A percentile compares a stretch with the other conserved stretches of the same genome.
Conservation (phyloP, 352 stramenopile species). For the Peronosclerospora sorghi region DNA sequence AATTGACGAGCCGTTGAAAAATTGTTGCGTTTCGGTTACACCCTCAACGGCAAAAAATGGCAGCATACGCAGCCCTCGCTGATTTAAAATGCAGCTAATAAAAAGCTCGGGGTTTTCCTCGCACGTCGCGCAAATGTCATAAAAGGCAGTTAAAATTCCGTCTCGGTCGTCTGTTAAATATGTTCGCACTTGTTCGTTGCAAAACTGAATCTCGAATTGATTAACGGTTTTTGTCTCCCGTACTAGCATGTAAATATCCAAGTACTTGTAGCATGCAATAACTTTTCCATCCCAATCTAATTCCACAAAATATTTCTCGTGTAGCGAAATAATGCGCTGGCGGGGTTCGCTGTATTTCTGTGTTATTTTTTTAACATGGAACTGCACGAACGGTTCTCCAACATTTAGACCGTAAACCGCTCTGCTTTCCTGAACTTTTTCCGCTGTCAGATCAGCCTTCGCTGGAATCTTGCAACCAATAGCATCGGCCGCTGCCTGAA, state of each 20-base stretch:
- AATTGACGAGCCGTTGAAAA: constrained; percentile 76
- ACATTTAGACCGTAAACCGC: constrained; percentile 31
- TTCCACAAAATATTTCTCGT: constrained; percentile 64
- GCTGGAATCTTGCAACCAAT: constrained; percentile 48
- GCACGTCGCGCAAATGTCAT: constrained; percentile 68
- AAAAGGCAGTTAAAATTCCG: constrained; percentile 60
- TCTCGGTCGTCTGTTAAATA: constrained; percentile 63
- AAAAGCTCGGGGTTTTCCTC: constrained; percentile 64
- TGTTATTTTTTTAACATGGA: constrained; percentile 52
- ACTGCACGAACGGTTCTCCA: constrained; percentile 57
- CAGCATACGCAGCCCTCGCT: constrained; percentile 52
- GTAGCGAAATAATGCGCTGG: constrained; percentile 46
- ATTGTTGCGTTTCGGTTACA: constrained; percentile 48
- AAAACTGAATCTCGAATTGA: constrained; percentile 70
- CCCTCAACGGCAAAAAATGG: constrained; percentile 69
- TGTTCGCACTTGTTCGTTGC: constrained; percentile 43
- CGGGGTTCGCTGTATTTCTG: constrained; percentile 44
- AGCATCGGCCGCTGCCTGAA: constrained; percentile 41
- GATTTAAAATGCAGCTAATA: constrained; percentile 57
- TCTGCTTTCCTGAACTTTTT: constrained; percentile 38
- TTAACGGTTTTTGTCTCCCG: constrained; percentile 27
- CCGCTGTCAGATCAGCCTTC: constrained; percentile 22
- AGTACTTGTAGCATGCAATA: constrained; percentile 50
- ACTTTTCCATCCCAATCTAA: constrained; percentile 38
- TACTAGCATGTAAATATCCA: constrained; percentile 61